phyloP scores from a whole-genome alignment of 768 basidiomycete genomes.

The Pleurotus djamor region DNA sequence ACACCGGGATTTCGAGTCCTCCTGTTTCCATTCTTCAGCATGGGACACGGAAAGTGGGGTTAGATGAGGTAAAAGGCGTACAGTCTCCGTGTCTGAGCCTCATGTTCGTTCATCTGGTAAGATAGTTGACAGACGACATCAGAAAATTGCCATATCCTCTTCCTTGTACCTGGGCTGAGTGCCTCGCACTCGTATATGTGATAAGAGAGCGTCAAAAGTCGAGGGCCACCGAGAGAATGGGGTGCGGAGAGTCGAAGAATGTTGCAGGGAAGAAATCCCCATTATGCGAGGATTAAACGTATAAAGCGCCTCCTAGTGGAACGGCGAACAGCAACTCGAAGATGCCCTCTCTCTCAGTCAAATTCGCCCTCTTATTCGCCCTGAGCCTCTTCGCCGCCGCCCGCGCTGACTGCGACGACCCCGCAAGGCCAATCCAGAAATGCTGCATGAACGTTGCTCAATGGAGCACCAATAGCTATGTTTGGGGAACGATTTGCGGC shows the following conservation, averaged over 20 bases:
- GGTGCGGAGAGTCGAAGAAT: neutral
- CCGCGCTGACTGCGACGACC: neutral
- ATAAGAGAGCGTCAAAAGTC: neutral
- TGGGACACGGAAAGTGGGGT: too few species aligned
- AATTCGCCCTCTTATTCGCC: neutral
- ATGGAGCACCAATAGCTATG: neutral
- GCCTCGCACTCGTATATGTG: neutral
- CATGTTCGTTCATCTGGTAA: neutral
- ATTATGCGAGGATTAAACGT: neutral
- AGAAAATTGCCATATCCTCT: neutral
- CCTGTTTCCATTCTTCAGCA: too few species aligned
- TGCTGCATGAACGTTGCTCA: conserved; percentile 1
- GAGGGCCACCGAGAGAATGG: neutral
- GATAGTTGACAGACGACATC: neutral
- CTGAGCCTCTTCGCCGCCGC: neutral
- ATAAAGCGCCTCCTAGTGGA: neutral
- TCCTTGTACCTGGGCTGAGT: neutral
- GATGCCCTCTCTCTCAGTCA: neutral
- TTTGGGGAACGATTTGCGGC: conserved; percentile 6
- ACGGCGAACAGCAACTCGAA: neutral
- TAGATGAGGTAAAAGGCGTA: too few species aligned
- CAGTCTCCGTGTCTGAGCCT: neutral
- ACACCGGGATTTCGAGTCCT: too few species aligned
- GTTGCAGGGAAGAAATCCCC: neutral
- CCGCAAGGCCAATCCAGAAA: neutral